A percentile compares a stretch with the other conserved stretches of the same genome.
Conservation (phyloP, 2,329 filamentous ascomycete species). For the Dactylella cylindrospora region DNA sequence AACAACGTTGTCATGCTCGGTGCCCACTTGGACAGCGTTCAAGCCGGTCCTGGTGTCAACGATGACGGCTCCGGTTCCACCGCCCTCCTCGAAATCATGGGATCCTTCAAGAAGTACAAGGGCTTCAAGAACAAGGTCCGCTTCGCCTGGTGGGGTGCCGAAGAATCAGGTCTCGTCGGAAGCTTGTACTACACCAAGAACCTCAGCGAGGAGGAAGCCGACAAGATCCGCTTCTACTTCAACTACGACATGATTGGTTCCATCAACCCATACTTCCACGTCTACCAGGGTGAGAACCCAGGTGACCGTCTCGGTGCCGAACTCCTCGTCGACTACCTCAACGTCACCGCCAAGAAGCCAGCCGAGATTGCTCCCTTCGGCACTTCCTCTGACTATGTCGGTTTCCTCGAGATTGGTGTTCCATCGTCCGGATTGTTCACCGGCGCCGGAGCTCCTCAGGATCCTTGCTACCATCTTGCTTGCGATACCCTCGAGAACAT, state of each 20-base stretch:
- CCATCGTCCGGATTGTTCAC: slow-evolving; percentile 63
- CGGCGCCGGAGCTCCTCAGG: slow-evolving; percentile 60
- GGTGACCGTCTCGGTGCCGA: slow-evolving; percentile 53
- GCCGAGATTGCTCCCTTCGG: slow-evolving; percentile 52
- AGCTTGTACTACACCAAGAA: slow-evolving; percentile 60
- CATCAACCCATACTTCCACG: slow-evolving; percentile 52
- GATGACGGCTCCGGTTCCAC: slow-evolving; percentile 64
- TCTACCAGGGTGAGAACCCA: slow-evolving; percentile 52
- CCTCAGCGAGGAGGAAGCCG: slow-evolving; percentile 57
- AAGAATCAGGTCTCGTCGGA: slow-evolving; percentile 65
- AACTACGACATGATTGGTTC: slow-evolving; percentile 71
- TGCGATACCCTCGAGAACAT: slow-evolving; percentile 60
- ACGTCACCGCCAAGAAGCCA: slow-evolving; percentile 55
- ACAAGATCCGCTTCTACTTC: slow-evolving; percentile 66
- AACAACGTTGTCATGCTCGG: slow-evolving; percentile 62
- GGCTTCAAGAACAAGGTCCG: slow-evolving; percentile 61
- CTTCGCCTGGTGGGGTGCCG: slow-evolving; percentile 65
- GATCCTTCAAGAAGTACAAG: slow-evolving; percentile 59
- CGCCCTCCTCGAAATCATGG: slow-evolving; percentile 61
- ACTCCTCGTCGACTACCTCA: slow-evolving; percentile 59
- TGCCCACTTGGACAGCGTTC: slow-evolving; percentile 63
- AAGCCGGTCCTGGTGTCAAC: slow-evolving; percentile 64
- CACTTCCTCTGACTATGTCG: slow-evolving; percentile 59
- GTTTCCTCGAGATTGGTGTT: slow-evolving; percentile 61
- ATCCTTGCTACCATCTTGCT: slow-evolving; percentile 60